Conservation (phyloP, 2,329 filamentous ascomycete species). For the Colletotrichum sp. region DNA sequence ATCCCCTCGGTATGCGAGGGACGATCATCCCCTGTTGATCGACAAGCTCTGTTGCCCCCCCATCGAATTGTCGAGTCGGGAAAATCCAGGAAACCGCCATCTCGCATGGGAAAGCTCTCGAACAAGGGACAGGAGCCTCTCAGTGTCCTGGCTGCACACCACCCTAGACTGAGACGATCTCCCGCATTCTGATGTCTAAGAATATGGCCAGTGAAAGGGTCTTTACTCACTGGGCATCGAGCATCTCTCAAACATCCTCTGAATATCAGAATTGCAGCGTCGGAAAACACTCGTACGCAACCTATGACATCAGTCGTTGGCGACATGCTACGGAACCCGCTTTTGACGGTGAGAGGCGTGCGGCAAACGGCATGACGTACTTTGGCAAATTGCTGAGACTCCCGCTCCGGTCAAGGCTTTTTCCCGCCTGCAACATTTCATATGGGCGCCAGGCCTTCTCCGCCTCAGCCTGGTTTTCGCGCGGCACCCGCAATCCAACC, state of each 20-base stretch:
- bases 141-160: not conserved
- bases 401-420: not conserved
- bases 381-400: not conserved
- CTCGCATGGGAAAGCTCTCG: slow-evolving; percentile 10
- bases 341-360: not conserved
- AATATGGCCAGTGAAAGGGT: not conserved
- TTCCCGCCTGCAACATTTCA: not conserved
- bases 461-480: not conserved
- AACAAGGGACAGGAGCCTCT: not conserved
- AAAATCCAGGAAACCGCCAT: not conserved
- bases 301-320: not conserved
- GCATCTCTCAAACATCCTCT: not conserved
- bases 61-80: slow-evolving; percentile 1
- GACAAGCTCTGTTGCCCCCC: not conserved
- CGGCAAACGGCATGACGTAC: slow-evolving; percentile 5
- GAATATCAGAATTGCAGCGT: not conserved
- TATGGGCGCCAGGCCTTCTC: not conserved
- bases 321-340: not conserved
- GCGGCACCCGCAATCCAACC: not conserved
- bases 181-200: not conserved
- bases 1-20: slow-evolving; percentile 5
- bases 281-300: not conserved
- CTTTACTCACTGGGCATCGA: not conserved
- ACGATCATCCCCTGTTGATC: slow-evolving; percentile 19
- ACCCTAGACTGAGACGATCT: slow-evolving; percentile 6